These are phyloP conservation scores for Elsinoe perseae DNA, from an alignment of 2,329 filamentous ascomycete species.

Conservation along the genomic window DNA sequence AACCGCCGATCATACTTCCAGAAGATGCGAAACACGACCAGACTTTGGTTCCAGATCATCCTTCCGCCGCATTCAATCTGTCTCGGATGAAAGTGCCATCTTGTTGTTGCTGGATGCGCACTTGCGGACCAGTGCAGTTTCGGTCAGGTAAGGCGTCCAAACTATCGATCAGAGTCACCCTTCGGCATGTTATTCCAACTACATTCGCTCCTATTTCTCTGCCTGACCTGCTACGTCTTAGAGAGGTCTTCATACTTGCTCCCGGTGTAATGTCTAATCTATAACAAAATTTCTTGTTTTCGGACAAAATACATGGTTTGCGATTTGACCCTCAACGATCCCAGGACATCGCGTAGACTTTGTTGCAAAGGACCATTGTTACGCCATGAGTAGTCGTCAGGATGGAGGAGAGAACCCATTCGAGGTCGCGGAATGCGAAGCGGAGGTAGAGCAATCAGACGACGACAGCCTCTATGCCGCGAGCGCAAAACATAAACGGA, in stretches of 20 bases:
- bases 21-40: background rate
- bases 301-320: background rate
- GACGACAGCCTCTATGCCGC: slow-evolving; percentile 5
- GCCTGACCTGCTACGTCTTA: no score
- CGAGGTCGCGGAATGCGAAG: background rate
- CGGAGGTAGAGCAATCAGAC: background rate
- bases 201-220: no score
- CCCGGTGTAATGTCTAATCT: background rate
- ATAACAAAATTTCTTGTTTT: background rate
- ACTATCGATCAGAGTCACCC: background rate
- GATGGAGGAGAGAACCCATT: slow-evolving; percentile 1
- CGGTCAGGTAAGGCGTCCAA: background rate
- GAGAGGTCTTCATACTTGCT: no score
- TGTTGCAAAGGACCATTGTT: no score
- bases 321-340: no score
- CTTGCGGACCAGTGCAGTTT: background rate
- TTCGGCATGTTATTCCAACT: no score
- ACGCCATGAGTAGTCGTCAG: background rate
- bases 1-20: background rate
- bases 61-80: background rate
- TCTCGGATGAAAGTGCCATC: background rate
- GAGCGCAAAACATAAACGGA: background rate
- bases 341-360: no score
- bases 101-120: background rate
- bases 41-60: background rate